Conservation (phyloP, 1,284 basidiomycete species). For the Boletus mariae region DNA sequence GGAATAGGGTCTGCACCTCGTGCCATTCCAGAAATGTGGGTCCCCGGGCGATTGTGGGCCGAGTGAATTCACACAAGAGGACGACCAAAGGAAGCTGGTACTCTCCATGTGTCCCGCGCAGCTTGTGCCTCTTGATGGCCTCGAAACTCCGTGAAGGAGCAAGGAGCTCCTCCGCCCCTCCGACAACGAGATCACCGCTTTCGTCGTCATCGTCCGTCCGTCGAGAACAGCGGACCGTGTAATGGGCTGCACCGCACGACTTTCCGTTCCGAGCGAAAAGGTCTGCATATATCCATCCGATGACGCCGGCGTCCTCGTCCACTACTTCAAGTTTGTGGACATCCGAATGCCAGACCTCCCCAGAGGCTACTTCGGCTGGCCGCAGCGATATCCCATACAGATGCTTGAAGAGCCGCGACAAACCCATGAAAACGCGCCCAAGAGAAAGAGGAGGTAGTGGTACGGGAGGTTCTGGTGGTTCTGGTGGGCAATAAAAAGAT, state of each 20-base stretch:
- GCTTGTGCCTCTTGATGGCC: constrained; percentile 49
- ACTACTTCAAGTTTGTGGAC: constrained; percentile 93
- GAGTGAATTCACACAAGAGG: constrained; percentile 84
- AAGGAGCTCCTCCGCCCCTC: constrained; percentile 38
- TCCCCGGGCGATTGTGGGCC: constrained; percentile 57
- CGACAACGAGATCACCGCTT: constrained; percentile 54
- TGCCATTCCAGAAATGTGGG: constrained; percentile 86
- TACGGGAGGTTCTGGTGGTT: constrained; percentile 66
- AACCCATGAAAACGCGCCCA: constrained; percentile 82
- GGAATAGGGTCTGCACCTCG: constrained; percentile 93
- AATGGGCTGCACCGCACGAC: constrained; percentile 90
- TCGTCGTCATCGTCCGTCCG: constrained; percentile 89
- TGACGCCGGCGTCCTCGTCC: constrained; percentile 79
- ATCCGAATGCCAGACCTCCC: constrained; percentile 87
- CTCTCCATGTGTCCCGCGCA: constrained; percentile 61
- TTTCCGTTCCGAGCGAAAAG: constrained; percentile 86
- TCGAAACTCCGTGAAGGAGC: constrained; percentile 59
- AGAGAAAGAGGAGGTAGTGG: constrained; percentile 72
- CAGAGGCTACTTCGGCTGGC: constrained; percentile 60
- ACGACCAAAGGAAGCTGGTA: constrained; percentile 93
- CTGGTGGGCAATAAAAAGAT: constrained; percentile 83
- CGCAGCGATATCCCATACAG: constrained; percentile 87
- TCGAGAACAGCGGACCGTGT: constrained; percentile 93
- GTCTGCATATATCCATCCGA: constrained; percentile 96
- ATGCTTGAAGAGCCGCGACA: constrained; percentile 80